Base-by-base conservation (phyloP, 805 yeast species). In the Barnettozyma botsteinii region DNA sequence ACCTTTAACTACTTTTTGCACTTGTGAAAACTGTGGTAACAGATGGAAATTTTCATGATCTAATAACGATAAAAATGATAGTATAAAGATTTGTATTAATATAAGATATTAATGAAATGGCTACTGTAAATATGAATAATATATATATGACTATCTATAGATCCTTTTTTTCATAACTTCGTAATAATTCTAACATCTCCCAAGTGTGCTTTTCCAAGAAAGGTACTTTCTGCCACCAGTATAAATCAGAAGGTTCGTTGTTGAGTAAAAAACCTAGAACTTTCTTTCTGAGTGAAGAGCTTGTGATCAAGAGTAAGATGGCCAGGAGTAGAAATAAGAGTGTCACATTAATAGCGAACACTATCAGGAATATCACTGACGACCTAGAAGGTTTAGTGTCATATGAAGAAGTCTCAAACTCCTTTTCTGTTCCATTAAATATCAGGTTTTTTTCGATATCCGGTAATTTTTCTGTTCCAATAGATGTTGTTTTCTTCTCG, bases 1-100 rank as follows among this genome's bases (percentile, higher is more conserved):
- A 65, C 98, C 98, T 44, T 75, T 93, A 56, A 93, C 98, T 7
- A 93, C 98, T 1, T 93, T 93, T 61, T 93, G 98, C 69, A 89
- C 96, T 4, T 93, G 98, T 69, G 97, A 89, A 57, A 86, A 78
- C 50, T 93, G 98, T 69, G 98, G 98, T 47, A 87, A 93, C 59
- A 77, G 98, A 63, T 93, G 98, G 98, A 93, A 93, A 65, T 93
- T 93, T 60, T 85, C 95, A 24, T 89, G 24, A 48, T 20, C 25
- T 28, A 27, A n/a, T 22, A 6, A 28, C n/a, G n/a, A 12, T 11
- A 28, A 25, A 20, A 12, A 6, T 13, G 20, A 4, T 11, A 41
- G 38, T 33, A 47, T 13, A 38, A 45, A 23, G 42, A 45, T 4
- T 28, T 28, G 31, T 28, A 28, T 14, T n/a, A n/a, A n/a, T n/a